Percentiles rank a stretch among this genome's conserved stretches.
phyloP scores from a whole-genome alignment of 768 basidiomycete species.

The Xerocomellus amylosporus region DNA sequence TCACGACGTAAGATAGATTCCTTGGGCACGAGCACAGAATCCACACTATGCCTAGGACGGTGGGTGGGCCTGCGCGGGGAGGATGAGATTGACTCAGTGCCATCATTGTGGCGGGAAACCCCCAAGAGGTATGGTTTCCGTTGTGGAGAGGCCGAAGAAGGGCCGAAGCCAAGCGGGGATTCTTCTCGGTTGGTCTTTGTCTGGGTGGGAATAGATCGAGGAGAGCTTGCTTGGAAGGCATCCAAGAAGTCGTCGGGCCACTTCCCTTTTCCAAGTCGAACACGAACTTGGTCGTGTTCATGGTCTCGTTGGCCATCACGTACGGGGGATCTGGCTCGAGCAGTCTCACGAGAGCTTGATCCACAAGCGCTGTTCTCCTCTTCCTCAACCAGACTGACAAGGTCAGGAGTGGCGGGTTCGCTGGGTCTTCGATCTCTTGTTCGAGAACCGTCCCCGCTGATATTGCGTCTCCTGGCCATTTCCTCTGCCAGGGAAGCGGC shows the following conservation, averaged over 20 bases:
- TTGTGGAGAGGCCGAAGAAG: conserved; percentile 45
- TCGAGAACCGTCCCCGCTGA: conserved; percentile 27
- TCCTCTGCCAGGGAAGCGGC: conserved; percentile 49
- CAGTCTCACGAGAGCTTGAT: conserved; percentile 41
- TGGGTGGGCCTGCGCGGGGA: conserved; percentile 56
- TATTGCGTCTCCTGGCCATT: conserved; percentile 37
- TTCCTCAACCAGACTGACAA: conserved; percentile 70
- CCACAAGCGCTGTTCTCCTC: conserved; percentile 52
- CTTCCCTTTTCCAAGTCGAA: conserved; percentile 73
- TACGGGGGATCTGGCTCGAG: conserved; percentile 17
- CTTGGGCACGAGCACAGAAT: conserved; percentile 49
- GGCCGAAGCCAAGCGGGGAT: conserved; percentile 23
- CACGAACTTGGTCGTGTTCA: conserved; percentile 34
- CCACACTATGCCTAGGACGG: conserved; percentile 62
- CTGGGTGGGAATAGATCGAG: conserved; percentile 31
- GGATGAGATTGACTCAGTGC: conserved; percentile 39
- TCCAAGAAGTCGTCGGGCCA: conserved; percentile 83
- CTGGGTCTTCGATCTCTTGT: conserved; percentile 61
- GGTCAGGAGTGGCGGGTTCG: conserved; percentile 57
- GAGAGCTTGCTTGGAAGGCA: conserved; percentile 42
- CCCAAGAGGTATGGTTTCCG: conserved; percentile 58
- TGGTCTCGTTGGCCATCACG: conserved; percentile 21
- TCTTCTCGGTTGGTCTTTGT: conserved; percentile 21
- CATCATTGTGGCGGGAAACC: conserved; percentile 43
- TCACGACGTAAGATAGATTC: conserved; percentile 50